Base-by-base conservation (phyloP, 768 basidiomycete species). In the Paxillus rubicundulus region DNA sequence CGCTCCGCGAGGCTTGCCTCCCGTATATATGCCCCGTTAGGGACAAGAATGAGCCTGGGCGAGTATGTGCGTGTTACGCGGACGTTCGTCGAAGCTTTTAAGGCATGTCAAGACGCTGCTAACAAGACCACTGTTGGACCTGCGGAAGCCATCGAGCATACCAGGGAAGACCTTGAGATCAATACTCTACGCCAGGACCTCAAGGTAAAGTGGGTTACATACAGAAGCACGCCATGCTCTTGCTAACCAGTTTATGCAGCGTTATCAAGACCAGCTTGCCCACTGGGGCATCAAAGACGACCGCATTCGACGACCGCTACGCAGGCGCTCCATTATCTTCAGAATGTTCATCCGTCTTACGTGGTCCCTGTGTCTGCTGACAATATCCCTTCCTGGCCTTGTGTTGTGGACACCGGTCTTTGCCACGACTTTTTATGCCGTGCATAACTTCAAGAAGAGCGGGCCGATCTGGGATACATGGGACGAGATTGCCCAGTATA, bases 401-500 rank as follows among this genome's bases (percentile, higher is more conserved):
- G 32, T 82, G n/a, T 77, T 94, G 38, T 94, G 93, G 93, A 52
- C 82, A 5, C 93, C 92, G 1, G 74, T 93, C 13, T 92, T 93
- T 60, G 57, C 72, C 47, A 82, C 84, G 17, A 87, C 89, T 1
- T 81, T 83, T 58, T 78, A 81, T 60, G 86, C 81, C 2, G 87
- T 87, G 18, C 80, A 78, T 60, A 83, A 84, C 57, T 89, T 89
- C 76, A 89, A 87, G 70, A 86, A 84, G 70, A 85, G 80, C 0
- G 91, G 91, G 0, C 89, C 89, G 1, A 78, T 88, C 34, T 88
- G 86, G 74, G 88, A 93, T 63, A 92, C 89, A 0, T 92, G 83
- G 79, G 92, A 93, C 61, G 91, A 93, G 66, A 90, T 93, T 56
- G 89, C 91, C 10, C 89, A 93, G 64, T 89, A 90, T 69, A 93